Percentiles rank a stretch among this genome's conserved stretches.
phyloP scores from a whole-genome alignment of 495 filamentous ascomycete genomes.

The Neurospora hispaniola region DNA sequence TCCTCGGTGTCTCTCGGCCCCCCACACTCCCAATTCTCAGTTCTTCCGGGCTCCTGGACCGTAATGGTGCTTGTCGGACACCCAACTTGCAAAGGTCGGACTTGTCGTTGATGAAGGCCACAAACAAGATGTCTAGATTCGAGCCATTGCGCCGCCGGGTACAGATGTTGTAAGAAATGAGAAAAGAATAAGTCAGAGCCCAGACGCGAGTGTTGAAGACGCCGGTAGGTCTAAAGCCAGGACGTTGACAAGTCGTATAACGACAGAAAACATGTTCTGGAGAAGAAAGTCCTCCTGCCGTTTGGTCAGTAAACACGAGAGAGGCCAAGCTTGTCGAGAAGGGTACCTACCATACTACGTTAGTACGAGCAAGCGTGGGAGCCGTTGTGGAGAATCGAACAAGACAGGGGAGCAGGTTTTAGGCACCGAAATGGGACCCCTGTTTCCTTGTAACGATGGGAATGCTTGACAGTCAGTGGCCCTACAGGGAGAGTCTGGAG shows the following conservation, averaged over 20 bases:
- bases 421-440: neutral
- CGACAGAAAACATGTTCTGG: neutral
- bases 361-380: neutral
- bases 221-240: neutral
- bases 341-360: neutral
- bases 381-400: neutral
- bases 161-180: neutral
- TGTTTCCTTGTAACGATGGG: neutral
- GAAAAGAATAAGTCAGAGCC: neutral
- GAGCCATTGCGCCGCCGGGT: neutral
- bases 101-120: neutral
- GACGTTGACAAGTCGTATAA: neutral
- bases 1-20: neutral
- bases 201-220: neutral
- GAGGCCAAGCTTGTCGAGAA: neutral
- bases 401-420: neutral
- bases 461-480: neutral
- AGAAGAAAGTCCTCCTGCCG: neutral
- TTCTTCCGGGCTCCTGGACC: neutral
- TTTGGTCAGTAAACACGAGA: neutral
- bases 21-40: neutral
- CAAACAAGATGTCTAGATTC: neutral
- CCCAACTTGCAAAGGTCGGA: neutral
- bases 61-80: neutral
- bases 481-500: neutral